These are phyloP conservation scores for Russula sp. DNA, from an alignment of 768 basidiomycete species.

Conservation along the genomic window DNA sequence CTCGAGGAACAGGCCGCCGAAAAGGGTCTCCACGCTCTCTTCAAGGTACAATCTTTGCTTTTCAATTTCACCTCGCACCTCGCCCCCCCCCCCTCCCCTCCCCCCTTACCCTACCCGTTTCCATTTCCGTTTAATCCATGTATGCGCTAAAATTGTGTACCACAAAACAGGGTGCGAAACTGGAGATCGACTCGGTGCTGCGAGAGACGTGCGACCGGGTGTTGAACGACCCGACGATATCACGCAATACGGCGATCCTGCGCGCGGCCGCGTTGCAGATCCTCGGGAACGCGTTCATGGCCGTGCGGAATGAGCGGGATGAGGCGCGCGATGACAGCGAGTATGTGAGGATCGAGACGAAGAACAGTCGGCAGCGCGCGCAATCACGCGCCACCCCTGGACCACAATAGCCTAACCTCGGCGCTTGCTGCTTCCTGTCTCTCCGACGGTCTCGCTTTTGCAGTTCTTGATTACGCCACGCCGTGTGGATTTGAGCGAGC, in stretches of 20 bases:
- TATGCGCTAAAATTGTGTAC: neutral
- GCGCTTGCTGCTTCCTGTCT: neutral
- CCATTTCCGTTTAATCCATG: neutral
- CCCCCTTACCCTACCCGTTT: neutral
- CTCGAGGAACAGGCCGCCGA: slow-evolving; percentile 91
- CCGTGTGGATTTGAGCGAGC: neutral
- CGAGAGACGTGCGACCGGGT: slow-evolving; percentile 84
- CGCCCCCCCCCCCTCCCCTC: neutral
- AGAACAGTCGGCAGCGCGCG: slow-evolving; percentile 44
- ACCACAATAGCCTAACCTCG: neutral
- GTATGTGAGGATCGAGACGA: slow-evolving; percentile 78
- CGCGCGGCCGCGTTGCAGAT: slow-evolving; percentile 80
- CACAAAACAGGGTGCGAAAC: slow-evolving; percentile 65
- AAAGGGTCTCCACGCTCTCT: slow-evolving; percentile 84
- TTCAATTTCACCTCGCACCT: too few relatives aligned
- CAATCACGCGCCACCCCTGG: neutral
- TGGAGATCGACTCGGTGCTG: slow-evolving; percentile 84
- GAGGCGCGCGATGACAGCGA: slow-evolving; percentile 53
- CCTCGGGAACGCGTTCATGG: slow-evolving; percentile 70
- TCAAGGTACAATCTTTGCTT: slow-evolving; percentile 51
- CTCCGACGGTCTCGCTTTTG: neutral
- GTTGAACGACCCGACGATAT: slow-evolving; percentile 47
- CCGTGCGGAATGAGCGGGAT: slow-evolving; percentile 56
- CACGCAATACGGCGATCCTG: slow-evolving; percentile 52
- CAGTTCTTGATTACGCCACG: neutral